Evolutionary conservation across 768 basidiomycete genomes (phyloP), one percentile per base, ranked within the genome.

Genomic region (Leccinum arenicola): DNA sequence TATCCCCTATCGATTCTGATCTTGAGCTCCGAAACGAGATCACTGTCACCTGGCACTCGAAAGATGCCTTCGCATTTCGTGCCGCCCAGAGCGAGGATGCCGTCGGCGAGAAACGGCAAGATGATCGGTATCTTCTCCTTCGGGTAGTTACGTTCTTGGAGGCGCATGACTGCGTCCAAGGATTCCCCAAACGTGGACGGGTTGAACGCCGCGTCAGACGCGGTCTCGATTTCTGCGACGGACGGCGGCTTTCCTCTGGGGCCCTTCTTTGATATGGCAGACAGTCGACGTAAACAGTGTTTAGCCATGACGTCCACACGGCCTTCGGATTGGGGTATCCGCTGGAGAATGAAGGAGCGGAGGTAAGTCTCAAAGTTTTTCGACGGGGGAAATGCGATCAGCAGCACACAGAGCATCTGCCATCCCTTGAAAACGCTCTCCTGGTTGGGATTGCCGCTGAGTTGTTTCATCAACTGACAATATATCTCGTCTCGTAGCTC

Each of bases 161-260:
- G 77, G 49, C 89, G 80, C 74, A 91, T 87, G 60, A 93, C 89
- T 25, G 86, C 86, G 62, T 91, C 90, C 12, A 98, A 79, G 0
- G 91, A 87, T 76, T 95, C 93, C 14, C 94, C 93, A 67, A 97
- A 98, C 1, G 91, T 94, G 1, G 93, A 95, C 0, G 95, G 93
- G 63, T 95, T 91, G 76, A 97, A 98, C 8, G 95, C 94, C 27
- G 94, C 93, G 66, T 95, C 93, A 84, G 91, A 89, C 21, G 95
- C 95, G 2, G 89, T 92, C 76, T 96, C 94, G 57, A 98, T 96
- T 75, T 98, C 95, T 10, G 87, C 80, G 23, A 85, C 75, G 2
- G 85, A 84, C 3, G 95, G 91, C 1, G 91, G 82, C 68, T 93
- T 93, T 2, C 93, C 93, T 63, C 91, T 79, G 0, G 93, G 91